phyloP scores from a whole-genome alignment of 306 rosid genomes.

The Castanopsis chinensis region DNA sequence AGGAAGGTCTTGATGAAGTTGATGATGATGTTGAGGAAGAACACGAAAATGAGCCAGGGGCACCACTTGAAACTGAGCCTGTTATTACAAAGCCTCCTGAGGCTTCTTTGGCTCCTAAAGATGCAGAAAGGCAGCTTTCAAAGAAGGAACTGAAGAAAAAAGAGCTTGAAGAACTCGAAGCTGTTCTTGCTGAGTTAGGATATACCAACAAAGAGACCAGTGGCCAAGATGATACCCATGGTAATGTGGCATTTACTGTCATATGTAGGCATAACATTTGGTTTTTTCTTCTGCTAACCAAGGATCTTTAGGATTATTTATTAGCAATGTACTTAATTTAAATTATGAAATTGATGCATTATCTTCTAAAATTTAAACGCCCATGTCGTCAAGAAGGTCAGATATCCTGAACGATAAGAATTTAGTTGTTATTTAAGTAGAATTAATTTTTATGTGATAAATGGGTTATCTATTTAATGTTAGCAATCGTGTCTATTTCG shows the following conservation, averaged over 20 bases:
- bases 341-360: not conserved
- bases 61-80: slow-evolving; percentile 38
- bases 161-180: slow-evolving; percentile 78
- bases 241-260: slow-evolving; percentile 30
- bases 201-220: slow-evolving; percentile 31
- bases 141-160: slow-evolving; percentile 81
- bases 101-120: slow-evolving; percentile 46
- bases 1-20: slow-evolving; percentile 50
- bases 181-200: slow-evolving; percentile 81
- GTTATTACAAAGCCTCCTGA: slow-evolving; percentile 36
- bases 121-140: slow-evolving; percentile 74
- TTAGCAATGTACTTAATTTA: not conserved
- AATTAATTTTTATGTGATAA: no score
- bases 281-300: not conserved
- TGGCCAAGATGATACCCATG: slow-evolving; percentile 48
- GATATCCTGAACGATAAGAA: not conserved
- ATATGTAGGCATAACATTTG: not conserved
- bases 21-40: slow-evolving; percentile 62
- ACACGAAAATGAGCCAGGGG: slow-evolving; percentile 43
- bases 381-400: not conserved
- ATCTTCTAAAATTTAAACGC: not conserved
- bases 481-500: no score
- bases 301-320: not conserved
- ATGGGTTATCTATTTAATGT: no score
- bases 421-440: not conserved